phyloP scores from a whole-genome alignment of 768 basidiomycete genomes.

The Mycena vitilis region DNA sequence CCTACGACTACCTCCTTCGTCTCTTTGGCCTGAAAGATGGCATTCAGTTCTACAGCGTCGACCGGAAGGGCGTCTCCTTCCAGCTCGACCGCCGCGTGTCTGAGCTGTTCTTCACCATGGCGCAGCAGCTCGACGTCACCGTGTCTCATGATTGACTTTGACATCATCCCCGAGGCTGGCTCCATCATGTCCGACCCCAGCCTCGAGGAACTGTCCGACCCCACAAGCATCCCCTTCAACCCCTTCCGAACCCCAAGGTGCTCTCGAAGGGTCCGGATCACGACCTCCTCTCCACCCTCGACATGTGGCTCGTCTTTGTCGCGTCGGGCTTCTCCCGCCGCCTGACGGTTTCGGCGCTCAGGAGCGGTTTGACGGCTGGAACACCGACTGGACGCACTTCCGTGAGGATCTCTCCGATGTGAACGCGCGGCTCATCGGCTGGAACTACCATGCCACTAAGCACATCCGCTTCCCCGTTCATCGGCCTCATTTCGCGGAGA shows the following conservation, averaged over 20 bases:
- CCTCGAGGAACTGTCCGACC: no score
- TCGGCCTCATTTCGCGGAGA: slow-evolving; percentile 29
- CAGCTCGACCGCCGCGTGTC: slow-evolving; percentile 28
- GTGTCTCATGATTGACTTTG: slow-evolving; percentile 25
- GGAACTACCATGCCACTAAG: slow-evolving; percentile 30
- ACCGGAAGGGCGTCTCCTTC: slow-evolving; percentile 23
- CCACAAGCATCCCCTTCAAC: not conserved
- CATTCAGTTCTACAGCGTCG: slow-evolving; percentile 23
- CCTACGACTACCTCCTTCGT: slow-evolving; percentile 26
- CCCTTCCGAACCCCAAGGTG: slow-evolving; percentile 24
- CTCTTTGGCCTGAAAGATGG: slow-evolving; percentile 28
- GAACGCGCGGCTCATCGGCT: slow-evolving; percentile 16
- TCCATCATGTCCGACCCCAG: slow-evolving; percentile 12
- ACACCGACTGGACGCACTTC: slow-evolving; percentile 27
- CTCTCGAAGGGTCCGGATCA: slow-evolving; percentile 20
- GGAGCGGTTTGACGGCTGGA: slow-evolving; percentile 24
- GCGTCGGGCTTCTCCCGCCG: slow-evolving; percentile 29
- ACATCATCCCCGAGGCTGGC: slow-evolving; percentile 14
- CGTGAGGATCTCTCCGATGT: slow-evolving; percentile 12
- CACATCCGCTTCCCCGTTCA: slow-evolving; percentile 31
- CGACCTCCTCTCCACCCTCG: slow-evolving; percentile 4
- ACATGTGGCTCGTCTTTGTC: slow-evolving; percentile 17
- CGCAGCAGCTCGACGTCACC: slow-evolving; percentile 21
- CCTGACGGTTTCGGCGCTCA: slow-evolving; percentile 17
- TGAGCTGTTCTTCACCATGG: slow-evolving; percentile 31